Percentiles rank a stretch among this genome's conserved stretches.
These are phyloP conservation scores for Neopestalotiopsis clavispora DNA, from an alignment of 2,329 filamentous ascomycete genomes.

Conservation along the genomic window DNA sequence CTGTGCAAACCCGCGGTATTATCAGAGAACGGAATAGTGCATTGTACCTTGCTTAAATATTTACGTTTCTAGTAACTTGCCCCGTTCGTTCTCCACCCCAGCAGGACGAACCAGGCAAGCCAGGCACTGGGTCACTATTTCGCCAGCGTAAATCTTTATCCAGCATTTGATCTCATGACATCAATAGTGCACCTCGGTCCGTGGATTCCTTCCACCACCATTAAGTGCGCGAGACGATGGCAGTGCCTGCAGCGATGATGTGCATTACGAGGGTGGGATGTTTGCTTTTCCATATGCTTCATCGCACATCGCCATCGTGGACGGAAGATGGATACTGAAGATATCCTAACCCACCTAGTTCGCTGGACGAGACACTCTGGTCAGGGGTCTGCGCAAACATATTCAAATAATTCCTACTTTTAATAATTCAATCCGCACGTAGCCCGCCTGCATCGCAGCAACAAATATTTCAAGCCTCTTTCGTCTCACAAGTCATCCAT, in stretches of 20 bases:
- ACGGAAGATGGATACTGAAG: not conserved
- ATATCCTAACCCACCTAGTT: not conserved
- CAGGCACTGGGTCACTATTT: not conserved
- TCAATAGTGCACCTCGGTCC: not conserved
- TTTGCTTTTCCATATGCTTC: not conserved
- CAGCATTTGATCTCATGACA: not conserved
- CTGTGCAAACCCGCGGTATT: not conserved
- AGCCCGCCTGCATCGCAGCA: not conserved
- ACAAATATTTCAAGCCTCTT: not conserved
- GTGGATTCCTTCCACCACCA: not conserved
- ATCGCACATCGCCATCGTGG: not conserved
- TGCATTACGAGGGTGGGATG: not conserved
- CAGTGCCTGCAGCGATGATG: not conserved
- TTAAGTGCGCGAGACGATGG: not conserved
- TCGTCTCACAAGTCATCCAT: not conserved
- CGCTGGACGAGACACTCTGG: not conserved
- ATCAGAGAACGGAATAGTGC: no score
- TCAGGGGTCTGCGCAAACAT: not conserved
- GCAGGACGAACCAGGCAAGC: no score
- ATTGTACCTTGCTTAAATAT: no score
- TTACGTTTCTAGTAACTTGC: no score
- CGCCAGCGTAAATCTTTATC: constrained; percentile 2
- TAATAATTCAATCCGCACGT: not conserved
- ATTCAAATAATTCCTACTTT: not conserved
- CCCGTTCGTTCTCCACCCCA: no score